These are phyloP conservation scores for Panaeolus cyanescens DNA, from an alignment of 768 basidiomycete genomes.

Conservation along the genomic window DNA sequence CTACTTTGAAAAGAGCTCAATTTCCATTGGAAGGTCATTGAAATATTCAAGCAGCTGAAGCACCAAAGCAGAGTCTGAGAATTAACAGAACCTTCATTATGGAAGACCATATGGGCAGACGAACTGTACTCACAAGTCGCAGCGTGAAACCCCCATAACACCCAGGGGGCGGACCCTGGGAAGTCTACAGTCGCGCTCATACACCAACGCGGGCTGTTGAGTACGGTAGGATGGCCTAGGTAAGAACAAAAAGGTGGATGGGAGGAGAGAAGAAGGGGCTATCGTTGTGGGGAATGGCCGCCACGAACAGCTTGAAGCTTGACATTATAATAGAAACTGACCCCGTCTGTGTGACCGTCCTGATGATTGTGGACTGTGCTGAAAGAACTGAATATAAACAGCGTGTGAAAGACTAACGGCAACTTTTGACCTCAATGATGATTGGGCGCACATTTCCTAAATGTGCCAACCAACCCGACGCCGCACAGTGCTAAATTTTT, in stretches of 20 bases:
- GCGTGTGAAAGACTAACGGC: too few species aligned
- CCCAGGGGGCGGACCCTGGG: neutral
- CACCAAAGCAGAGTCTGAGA: conserved; percentile 20
- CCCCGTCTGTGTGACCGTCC: neutral
- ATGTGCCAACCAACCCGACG: too few species aligned
- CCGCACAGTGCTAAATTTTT: too few species aligned
- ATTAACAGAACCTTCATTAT: too few species aligned
- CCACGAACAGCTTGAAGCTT: neutral
- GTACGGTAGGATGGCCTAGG: too few species aligned
- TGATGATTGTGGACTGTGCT: neutral
- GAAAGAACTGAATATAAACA: neutral
- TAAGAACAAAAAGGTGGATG: too few species aligned
- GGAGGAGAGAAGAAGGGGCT: neutral
- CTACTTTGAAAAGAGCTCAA: conserved; percentile 23
- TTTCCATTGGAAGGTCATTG: conserved; percentile 17
- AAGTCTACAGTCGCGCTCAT: too few species aligned
- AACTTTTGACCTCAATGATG: too few species aligned
- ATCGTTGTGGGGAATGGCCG: neutral
- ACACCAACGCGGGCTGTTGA: too few species aligned
- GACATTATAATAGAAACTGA: neutral
- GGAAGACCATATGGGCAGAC: neutral
- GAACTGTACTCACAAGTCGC: neutral
- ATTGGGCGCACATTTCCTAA: too few species aligned
- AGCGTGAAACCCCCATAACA: neutral
- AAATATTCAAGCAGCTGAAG: conserved; percentile 19